Conservation (phyloP, 2,329 filamentous ascomycete genomes). For the Trichoderma pleuroti region DNA sequence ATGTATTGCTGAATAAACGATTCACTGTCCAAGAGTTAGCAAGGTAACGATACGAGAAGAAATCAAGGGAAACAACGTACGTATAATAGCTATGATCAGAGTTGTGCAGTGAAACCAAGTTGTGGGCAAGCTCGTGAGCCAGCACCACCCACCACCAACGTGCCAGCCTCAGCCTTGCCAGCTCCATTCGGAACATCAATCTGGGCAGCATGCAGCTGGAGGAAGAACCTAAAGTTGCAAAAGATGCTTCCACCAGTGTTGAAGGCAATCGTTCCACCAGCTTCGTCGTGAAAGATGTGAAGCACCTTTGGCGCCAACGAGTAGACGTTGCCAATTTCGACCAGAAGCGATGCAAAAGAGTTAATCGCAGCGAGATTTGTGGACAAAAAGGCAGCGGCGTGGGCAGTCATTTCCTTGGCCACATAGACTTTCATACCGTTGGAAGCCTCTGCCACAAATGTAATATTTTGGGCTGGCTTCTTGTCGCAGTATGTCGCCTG, state of each 20-base stretch:
- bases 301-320: slow-evolving; percentile 63
- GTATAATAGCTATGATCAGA: slow-evolving; percentile 81
- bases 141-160: slow-evolving; percentile 96
- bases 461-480: slow-evolving; percentile 68
- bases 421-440: slow-evolving; percentile 74
- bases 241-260: slow-evolving; percentile 85
- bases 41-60: neutral
- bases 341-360: slow-evolving; percentile 64
- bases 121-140: slow-evolving; percentile 94
- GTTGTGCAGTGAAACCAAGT: slow-evolving; percentile 75
- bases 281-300: slow-evolving; percentile 83
- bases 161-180: slow-evolving; percentile 63
- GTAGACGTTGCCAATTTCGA: slow-evolving; percentile 70
- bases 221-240: slow-evolving; percentile 87
- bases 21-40: slow-evolving; percentile 47
- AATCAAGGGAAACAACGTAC: slow-evolving; percentile 38
- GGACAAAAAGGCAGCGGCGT: slow-evolving; percentile 54
- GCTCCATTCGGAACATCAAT: slow-evolving; percentile 39
- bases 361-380: slow-evolving; percentile 61
- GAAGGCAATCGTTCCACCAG: slow-evolving; percentile 83
- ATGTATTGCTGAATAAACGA: slow-evolving; percentile 78
- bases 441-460: slow-evolving; percentile 64
- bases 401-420: slow-evolving; percentile 48
- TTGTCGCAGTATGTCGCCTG: slow-evolving; percentile 84
- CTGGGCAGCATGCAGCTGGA: slow-evolving; percentile 65